Evolutionary conservation across 2,329 filamentous ascomycete species (phyloP), one percentile per base, ranked within the genome.

Genomic region (Hypoxylon sp.): DNA sequence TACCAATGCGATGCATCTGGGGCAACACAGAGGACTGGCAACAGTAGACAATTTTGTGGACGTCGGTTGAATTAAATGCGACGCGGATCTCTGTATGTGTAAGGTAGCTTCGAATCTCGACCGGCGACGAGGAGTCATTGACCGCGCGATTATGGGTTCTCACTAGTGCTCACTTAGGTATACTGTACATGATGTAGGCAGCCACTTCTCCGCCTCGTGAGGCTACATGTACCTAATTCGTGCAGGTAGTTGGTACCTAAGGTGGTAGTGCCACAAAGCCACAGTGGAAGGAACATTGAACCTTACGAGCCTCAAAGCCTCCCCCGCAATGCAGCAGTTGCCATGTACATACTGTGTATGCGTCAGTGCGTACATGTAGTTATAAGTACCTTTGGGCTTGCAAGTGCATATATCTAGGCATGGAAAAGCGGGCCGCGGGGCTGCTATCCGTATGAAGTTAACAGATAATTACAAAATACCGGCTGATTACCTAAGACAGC

Each of bases 1-100:
- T 32, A n/a, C 42, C 51, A 39, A 61, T 29, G 29, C 39, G 52
- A 72, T 68, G 52, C 70, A 72, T 72, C 39, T 64, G 66, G 68
- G 68, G 65, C 63, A 62, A 62, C 53, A 47, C 32, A 47, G 60
- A 11, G 50, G 58, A 42, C 42, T 39, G 52, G 51, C 21, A 29
- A 47, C 37, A 19, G 50, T 61, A n/a, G 21, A 50, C 29, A 10
- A 47, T 37, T 31, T 42, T 52, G 60, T n/a, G 11, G 37, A 21
- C 29, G 35, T 62, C 35, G 10, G 37, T 47, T 29, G 46, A 58
- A 21, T 42, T 58, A 48, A 47, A 67, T 62, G 59, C 53, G 64
- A 54, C 58, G 32, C 53, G 27, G 51, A 51, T 46, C 15, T 51
- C 32, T 50, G 24, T 50, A 35, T 37, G 48, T 50, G 51, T 51